Conservation (phyloP, 805 yeast species). For the Yarrowia sp. region DNA sequence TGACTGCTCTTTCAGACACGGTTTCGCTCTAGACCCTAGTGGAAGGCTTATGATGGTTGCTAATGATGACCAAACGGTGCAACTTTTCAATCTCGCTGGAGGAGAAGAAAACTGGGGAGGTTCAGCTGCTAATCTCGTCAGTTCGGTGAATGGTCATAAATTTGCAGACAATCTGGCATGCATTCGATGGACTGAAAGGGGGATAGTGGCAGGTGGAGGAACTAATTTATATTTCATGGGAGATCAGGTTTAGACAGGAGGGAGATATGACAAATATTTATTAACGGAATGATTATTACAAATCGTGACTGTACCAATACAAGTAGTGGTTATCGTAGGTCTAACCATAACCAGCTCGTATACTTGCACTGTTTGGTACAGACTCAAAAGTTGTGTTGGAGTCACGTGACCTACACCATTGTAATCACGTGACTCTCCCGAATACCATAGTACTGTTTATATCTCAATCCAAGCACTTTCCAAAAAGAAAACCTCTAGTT, state of each 20-base stretch:
- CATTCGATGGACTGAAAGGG: neutral
- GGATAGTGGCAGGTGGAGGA: constrained; percentile 7
- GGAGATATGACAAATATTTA: neutral
- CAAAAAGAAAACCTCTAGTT: too few species aligned
- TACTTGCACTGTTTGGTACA: neutral
- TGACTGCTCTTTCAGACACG: constrained; percentile 21
- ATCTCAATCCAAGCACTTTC: too few species aligned
- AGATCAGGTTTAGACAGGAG: neutral
- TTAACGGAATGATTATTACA: neutral
- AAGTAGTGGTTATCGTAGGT: too few species aligned
- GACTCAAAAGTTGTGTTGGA: too few species aligned
- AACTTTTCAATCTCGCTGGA: constrained; percentile 4
- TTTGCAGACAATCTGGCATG: neutral
- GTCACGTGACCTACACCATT: too few species aligned
- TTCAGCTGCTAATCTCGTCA: neutral
- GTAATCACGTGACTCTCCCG: too few species aligned
- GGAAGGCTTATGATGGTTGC: constrained; percentile 28
- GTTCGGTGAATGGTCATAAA: neutral
- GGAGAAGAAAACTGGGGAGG: constrained; percentile 27
- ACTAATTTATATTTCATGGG: constrained; percentile 18
- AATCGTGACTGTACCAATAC: too few species aligned
- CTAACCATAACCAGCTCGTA: neutral
- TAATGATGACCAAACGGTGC: constrained; percentile 8
- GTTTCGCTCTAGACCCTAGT: constrained; percentile 27
- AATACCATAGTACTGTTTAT: too few species aligned